Evolutionary conservation across 2,329 filamentous ascomycete species (phyloP), one percentile per base, ranked within the genome.

Genomic region (Arachnopeziza araneosa): DNA sequence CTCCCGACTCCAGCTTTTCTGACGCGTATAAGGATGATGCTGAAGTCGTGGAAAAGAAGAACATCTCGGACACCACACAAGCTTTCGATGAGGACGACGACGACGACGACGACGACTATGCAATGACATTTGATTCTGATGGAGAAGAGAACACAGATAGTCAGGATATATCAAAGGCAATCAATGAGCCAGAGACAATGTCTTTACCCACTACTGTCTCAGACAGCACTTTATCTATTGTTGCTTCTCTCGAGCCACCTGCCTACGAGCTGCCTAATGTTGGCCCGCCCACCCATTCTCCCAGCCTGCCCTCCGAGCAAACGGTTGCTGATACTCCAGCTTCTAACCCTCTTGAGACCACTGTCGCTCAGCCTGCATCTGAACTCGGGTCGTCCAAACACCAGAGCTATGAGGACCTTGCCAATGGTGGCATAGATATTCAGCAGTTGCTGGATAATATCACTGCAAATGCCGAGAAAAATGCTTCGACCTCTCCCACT

Each of bases 361-460:
- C 26, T 52, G 36, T 19, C 36, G 17, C 12, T 56, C 61, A 55
- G 9, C 52, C 52, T 56, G 17, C 52, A 56, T 32, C 24, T 54
- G 55, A 52, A 52, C 19, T 23, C 26, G 52, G 51, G 24, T 48
- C 50, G 51, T 50, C 52, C 49, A 58, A 36, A 12, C 26, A 36
- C 52, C 60, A 67, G 54, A 59, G 61, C 44, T 69, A 68, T 70
- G 67, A 71, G 55, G 67, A 69, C 61, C 60, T 67, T 57, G 32
- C 66, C 50, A 69, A 64, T 63, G 70, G 66, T 61, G 72, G 66
- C 50, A 71, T 73, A 69, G 72, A 73, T 58, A 74, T 74, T 48
- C 72, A 74, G 60, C 71, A 72, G 57, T 63, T 74, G 57, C 63
- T 74, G 61, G 72, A 74, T 64, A 73, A 72, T 59, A 74, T 74